Evolutionary conservation across 768 basidiomycete genomes (phyloP).

Genomic region (Botryobasidium botryosum): DNA sequence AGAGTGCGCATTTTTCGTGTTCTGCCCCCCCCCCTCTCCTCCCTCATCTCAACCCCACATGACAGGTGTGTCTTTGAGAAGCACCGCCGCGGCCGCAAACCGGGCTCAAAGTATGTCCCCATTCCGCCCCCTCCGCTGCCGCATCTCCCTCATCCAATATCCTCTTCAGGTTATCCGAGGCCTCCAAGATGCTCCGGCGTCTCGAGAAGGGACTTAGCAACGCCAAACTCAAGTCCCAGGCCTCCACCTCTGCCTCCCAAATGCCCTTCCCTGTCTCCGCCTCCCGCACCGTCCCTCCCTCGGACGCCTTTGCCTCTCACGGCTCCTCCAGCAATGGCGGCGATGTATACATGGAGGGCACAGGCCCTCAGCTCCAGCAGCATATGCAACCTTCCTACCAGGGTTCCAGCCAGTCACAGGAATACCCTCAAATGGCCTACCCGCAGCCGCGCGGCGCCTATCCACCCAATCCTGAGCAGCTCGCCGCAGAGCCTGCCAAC

Average conservation of each 20-base stretch:
- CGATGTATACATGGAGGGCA: neutral
- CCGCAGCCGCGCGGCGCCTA: conserved; percentile 25
- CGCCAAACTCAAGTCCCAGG: conserved; percentile 16
- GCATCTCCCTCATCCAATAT: too few relatives aligned
- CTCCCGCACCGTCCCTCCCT: conserved; percentile 35
- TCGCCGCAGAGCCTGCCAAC: conserved; percentile 25
- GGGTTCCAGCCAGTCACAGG: conserved; percentile 14
- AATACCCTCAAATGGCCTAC: conserved; percentile 9
- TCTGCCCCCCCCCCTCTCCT: neutral
- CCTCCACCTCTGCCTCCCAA: neutral
- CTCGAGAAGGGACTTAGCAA: conserved; percentile 66
- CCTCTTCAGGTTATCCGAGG: conserved; percentile 55
- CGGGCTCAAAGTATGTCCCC: too few relatives aligned
- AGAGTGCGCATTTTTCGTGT: conserved; percentile 32
- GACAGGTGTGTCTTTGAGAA: conserved; percentile 44
- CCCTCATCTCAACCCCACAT: conserved; percentile 11
- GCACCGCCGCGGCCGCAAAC: conserved; percentile 74
- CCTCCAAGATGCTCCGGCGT: conserved; percentile 75
- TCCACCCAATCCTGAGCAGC: conserved; percentile 22
- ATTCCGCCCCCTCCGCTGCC: neutral
- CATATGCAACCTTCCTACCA: conserved; percentile 24
- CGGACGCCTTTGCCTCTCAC: conserved; percentile 19
- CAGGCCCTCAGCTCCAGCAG: conserved; percentile 32
- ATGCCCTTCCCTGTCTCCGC: conserved; percentile 31
- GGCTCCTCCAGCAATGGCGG: conserved; percentile 19